phyloP scores from a whole-genome alignment of 495 filamentous ascomycete species.

The Podospora didyma region DNA sequence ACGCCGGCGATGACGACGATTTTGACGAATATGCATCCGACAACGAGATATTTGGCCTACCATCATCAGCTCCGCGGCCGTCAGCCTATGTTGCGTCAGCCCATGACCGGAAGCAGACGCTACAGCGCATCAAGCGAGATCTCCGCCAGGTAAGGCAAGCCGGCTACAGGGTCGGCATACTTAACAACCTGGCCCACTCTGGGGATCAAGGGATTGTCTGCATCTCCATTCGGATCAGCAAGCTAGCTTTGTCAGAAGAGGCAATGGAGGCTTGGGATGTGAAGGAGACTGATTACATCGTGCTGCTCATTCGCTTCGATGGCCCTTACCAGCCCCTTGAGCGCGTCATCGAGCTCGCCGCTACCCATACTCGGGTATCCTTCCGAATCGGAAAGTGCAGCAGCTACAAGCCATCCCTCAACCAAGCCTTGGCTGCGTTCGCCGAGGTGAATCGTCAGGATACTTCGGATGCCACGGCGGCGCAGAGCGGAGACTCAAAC shows the following conservation, averaged over 20 bases:
- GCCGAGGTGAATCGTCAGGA: not conserved
- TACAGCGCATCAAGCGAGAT: slow-evolving; percentile 55
- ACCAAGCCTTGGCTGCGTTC: slow-evolving; percentile 53
- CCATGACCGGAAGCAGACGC: not conserved
- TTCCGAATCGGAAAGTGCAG: slow-evolving; percentile 51
- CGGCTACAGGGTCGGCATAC: slow-evolving; percentile 71
- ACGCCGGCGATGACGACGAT: slow-evolving; percentile 26
- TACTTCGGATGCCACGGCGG: not conserved
- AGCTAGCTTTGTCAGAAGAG: slow-evolving; percentile 73
- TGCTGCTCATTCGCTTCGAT: slow-evolving; percentile 69
- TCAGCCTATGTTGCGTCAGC: not conserved
- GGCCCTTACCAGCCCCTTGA: slow-evolving; percentile 55
- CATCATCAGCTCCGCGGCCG: not conserved
- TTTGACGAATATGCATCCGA: slow-evolving; percentile 22
- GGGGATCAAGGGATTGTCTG: slow-evolving; percentile 48
- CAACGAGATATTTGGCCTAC: slow-evolving; percentile 22
- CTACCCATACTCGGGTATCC: not conserved
- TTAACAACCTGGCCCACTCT: slow-evolving; percentile 45
- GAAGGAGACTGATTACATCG: slow-evolving; percentile 61
- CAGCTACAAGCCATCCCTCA: slow-evolving; percentile 51
- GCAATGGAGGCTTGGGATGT: slow-evolving; percentile 77
- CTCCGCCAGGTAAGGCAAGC: slow-evolving; percentile 56
- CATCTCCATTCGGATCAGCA: slow-evolving; percentile 62
- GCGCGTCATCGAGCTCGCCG: slow-evolving; percentile 9
- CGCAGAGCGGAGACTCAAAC: not conserved